phyloP scores from a whole-genome alignment of 768 basidiomycete genomes.

The Naematelia encephala region DNA sequence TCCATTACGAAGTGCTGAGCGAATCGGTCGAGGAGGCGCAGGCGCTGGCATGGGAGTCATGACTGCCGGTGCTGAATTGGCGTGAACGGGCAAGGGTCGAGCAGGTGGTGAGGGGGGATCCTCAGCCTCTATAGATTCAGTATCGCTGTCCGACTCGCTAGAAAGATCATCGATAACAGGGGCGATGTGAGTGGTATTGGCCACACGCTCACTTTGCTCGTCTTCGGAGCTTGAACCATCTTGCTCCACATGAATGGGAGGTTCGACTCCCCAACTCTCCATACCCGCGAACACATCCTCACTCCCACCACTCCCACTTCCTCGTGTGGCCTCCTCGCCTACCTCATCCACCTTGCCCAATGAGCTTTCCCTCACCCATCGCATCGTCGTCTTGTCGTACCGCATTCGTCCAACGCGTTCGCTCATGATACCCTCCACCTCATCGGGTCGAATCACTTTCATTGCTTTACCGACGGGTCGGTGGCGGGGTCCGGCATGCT shows the following conservation, averaged over 20 bases:
- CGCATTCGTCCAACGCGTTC: slow-evolving; percentile 82
- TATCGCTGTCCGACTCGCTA: not conserved
- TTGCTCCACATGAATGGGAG: not conserved
- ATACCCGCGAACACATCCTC: slow-evolving; percentile 85
- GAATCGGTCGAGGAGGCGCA: slow-evolving; percentile 27
- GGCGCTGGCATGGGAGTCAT: slow-evolving; percentile 28
- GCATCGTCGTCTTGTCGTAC: slow-evolving; percentile 76
- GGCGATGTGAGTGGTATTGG: slow-evolving; percentile 7
- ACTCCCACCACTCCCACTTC: slow-evolving; percentile 40
- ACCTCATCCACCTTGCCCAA: slow-evolving; percentile 25
- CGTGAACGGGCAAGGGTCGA: slow-evolving; percentile 24
- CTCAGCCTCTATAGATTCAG: not conserved
- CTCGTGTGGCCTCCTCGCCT: slow-evolving; percentile 15
- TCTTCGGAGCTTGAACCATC: slow-evolving; percentile 7
- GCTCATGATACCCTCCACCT: slow-evolving; percentile 65
- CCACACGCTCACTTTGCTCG: slow-evolving; percentile 6
- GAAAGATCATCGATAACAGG: not conserved
- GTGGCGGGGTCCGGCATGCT: slow-evolving; percentile 53
- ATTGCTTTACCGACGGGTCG: slow-evolving; percentile 20
- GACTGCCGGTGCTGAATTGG: slow-evolving; percentile 34
- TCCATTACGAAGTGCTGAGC: slow-evolving; percentile 37
- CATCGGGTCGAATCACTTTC: slow-evolving; percentile 75
- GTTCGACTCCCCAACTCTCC: slow-evolving; percentile 73
- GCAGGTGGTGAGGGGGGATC: slow-evolving; percentile 13
- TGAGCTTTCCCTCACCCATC: slow-evolving; percentile 68